Conservation (phyloP, 164 flowering plant genomes). For the Chimonanthus salicifolius region DNA sequence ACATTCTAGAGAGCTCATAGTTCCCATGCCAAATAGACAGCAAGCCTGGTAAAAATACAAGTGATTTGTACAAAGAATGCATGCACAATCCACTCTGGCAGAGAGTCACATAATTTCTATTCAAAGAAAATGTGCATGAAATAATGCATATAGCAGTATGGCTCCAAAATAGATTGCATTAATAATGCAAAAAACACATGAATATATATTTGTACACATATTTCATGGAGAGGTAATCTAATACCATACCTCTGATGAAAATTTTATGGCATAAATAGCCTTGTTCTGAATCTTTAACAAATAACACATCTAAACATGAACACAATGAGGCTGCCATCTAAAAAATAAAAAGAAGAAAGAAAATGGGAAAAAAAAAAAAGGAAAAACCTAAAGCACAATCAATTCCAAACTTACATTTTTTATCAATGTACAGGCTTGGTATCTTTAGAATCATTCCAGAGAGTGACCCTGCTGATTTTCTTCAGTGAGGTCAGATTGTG, state of each 20-base stretch:
- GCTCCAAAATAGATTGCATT: background rate
- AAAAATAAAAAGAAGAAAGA: constrained; percentile 22
- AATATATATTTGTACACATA: constrained; percentile 20
- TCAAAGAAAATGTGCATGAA: no score
- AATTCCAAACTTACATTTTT: constrained; percentile 20
- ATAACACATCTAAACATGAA: constrained; percentile 17
- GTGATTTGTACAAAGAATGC: no score
- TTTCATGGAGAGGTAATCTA: constrained; percentile 32
- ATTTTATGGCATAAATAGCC: constrained; percentile 30
- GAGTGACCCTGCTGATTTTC: constrained; percentile 42
- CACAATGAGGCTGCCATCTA: constrained; percentile 21
- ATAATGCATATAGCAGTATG: no score
- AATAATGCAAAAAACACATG: constrained; percentile 3
- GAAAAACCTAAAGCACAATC: constrained; percentile 3
- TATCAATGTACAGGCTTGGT: constrained; percentile 23
- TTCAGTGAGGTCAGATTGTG: constrained; percentile 59
- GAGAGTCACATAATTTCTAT: no score
- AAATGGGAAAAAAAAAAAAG: background rate
- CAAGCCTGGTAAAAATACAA: no score
- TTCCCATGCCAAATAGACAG: no score
- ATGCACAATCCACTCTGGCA: no score
- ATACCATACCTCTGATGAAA: constrained; percentile 24
- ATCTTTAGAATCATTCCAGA: constrained; percentile 30
- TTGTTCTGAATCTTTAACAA: constrained; percentile 33
- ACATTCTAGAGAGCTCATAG: no score